Base-by-base conservation (phyloP, 2,329 filamentous ascomycete genomes). In the Exophiala calicioides region DNA sequence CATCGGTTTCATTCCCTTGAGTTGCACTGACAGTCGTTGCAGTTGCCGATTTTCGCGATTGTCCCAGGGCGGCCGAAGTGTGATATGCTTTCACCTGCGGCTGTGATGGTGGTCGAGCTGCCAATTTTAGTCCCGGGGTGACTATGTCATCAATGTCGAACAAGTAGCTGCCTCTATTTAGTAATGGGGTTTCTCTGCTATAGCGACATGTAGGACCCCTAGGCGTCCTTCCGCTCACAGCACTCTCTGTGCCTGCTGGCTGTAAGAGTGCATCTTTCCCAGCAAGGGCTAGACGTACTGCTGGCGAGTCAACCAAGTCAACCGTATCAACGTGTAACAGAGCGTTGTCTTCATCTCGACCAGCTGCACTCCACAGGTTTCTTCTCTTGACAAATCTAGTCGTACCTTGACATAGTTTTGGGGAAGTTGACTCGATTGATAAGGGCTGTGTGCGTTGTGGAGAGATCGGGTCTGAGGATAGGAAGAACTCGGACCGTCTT, bases 301-400 rank as follows among this genome's bases (percentile, higher is more conserved):
- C 46, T 18, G 71, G 67, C 2, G 74, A 73, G 16, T 77, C 70
- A 4, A 73, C 70, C 13, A 86, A 65, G 44, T 88, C 79, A 31
- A 86, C 67, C 13, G 82, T 70, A 53, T 85, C 80, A 9, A 81
- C 64, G 41, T 84, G 78, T 39, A 87, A 71, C 2, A 90, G 63
- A 10, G 79, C 76, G 1, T 86, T 85, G 16, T 82, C 77, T 0
- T 69, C 68, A 59, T 88, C 82, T 54, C 88, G 76, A 18, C 86
- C 80, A 4, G 82, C 84, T 29, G 82, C 84, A 47, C 76, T 74
- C 89, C 89, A 95, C 1, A 93, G 71, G 44, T 77, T 72, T 44
- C 40, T 46, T 54, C 47, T 30, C 42, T 58, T 50, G 65, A 65
- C 8, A 62, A 69, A 54, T 55, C 62, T 38, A 42, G 47, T 41